Evolutionary conservation across 352 stramenopile genomes (phyloP).

Genomic region (Globisporangium sylvaticum): DNA sequence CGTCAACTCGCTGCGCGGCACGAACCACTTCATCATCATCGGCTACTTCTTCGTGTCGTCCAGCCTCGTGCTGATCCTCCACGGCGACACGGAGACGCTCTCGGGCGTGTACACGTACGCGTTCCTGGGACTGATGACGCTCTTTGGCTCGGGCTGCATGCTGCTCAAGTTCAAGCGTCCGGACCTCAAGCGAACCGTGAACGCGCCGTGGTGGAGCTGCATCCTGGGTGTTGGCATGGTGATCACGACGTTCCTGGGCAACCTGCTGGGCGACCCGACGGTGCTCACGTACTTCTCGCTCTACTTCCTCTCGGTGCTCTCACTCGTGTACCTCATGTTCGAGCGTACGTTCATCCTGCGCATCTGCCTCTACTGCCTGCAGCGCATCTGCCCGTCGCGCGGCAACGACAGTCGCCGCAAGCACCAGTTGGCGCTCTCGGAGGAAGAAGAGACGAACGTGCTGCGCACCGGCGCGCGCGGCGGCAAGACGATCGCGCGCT

Average conservation of each 20-base stretch:
- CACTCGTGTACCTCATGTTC: constrained; percentile 87
- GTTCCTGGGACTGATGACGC: constrained; percentile 93
- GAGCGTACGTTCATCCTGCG: constrained; percentile 85
- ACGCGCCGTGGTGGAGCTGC: constrained; percentile 86
- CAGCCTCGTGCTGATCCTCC: constrained; percentile 86
- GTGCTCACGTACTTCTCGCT: constrained; percentile 88
- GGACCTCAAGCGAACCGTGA: constrained; percentile 81
- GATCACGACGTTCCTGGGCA: constrained; percentile 80
- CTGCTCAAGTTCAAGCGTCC: constrained; percentile 94
- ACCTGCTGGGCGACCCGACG: constrained; percentile 81
- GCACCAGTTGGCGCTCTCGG: constrained; percentile 20
- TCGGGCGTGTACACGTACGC: constrained; percentile 94
- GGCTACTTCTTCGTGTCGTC: constrained; percentile 88
- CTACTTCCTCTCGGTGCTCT: constrained; percentile 81
- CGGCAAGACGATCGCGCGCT: constrained; percentile 81
- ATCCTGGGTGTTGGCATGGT: constrained; percentile 80
- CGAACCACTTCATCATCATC: constrained; percentile 92
- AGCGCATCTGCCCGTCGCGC: constrained; percentile 72
- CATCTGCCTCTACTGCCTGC: constrained; percentile 76
- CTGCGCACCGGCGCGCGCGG: constrained; percentile 74
- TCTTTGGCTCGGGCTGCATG: constrained; percentile 92
- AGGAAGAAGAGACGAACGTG: constrained; percentile 44
- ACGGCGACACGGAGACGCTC: constrained; percentile 90
- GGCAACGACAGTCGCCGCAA: constrained; percentile 17
- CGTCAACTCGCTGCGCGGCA: constrained; percentile 80